Conservation (phyloP, 2,329 filamentous ascomycete genomes). For the Claviceps quebecensis region DNA sequence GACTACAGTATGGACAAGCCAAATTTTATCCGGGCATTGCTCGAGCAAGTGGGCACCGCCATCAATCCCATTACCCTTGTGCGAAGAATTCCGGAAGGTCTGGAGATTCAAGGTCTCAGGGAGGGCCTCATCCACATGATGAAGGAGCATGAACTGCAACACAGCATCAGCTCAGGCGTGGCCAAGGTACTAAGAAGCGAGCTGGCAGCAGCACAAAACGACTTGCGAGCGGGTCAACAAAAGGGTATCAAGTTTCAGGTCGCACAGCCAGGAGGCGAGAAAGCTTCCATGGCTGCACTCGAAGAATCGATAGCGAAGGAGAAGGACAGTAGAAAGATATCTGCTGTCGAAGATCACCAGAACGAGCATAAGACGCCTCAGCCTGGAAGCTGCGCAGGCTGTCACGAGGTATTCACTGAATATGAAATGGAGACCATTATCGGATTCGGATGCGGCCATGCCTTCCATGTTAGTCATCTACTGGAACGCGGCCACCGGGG, state of each 20-base stretch:
- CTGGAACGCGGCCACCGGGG: constrained; percentile 37
- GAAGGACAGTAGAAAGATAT: constrained; percentile 3
- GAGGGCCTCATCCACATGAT: constrained; percentile 85
- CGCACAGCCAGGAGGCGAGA: constrained; percentile 28
- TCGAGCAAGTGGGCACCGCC: constrained; percentile 86
- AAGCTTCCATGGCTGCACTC: constrained; percentile 18
- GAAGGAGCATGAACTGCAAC: constrained; percentile 89
- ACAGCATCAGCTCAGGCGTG: constrained; percentile 81
- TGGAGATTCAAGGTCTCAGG: constrained; percentile 81
- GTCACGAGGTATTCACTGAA: constrained; percentile 40
- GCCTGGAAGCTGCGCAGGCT: constrained; percentile 46
- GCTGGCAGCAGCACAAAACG: constrained; percentile 71
- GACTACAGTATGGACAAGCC: constrained; percentile 98
- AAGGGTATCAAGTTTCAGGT: constrained; percentile 86
- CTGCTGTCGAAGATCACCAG: constrained; percentile 1
- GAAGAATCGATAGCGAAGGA: constrained; percentile 10
- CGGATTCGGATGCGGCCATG: constrained; percentile 70
- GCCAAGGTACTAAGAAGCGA: constrained; percentile 78
- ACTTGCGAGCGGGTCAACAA: constrained; percentile 63
- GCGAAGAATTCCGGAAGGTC: constrained; percentile 75
- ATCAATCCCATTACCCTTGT: constrained; percentile 89
- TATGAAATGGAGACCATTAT: constrained; percentile 59
- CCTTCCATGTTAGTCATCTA: constrained; percentile 65
- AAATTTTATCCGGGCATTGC: constrained; percentile 76
- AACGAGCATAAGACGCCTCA: constrained; percentile 21